Conservation (phyloP, 1,284 basidiomycete genomes). For the Macrocybe sp. region DNA sequence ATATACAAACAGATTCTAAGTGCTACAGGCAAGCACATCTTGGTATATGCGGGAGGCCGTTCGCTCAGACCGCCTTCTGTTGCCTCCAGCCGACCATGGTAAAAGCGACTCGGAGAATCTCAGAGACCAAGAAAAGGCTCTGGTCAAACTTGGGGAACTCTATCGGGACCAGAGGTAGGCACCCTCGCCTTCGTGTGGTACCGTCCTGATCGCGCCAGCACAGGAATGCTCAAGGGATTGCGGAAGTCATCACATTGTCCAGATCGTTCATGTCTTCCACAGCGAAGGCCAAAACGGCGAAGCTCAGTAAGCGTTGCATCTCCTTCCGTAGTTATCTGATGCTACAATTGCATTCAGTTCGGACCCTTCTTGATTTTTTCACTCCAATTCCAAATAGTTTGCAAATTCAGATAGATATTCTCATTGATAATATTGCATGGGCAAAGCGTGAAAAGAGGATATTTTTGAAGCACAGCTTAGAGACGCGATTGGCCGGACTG, state of each 20-base stretch:
- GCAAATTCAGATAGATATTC: slow-evolving; percentile 79
- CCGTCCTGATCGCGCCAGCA: background rate
- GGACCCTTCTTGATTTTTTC: slow-evolving; percentile 91
- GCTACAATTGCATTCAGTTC: slow-evolving; percentile 48
- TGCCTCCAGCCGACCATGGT: slow-evolving; percentile 23
- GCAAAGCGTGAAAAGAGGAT: slow-evolving; percentile 90
- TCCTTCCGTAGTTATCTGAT: background rate
- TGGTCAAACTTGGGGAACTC: slow-evolving; percentile 84
- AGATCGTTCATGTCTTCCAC: slow-evolving; percentile 91
- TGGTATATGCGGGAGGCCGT: background rate
- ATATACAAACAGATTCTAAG: slow-evolving; percentile 68
- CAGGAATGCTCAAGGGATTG: slow-evolving; percentile 83
- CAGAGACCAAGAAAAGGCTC: slow-evolving; percentile 81
- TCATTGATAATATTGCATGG: slow-evolving; percentile 92
- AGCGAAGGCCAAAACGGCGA: slow-evolving; percentile 98
- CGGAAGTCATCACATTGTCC: slow-evolving; percentile 84
- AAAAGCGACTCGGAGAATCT: slow-evolving; percentile 50
- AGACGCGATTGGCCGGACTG: slow-evolving; percentile 86
- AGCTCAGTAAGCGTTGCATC: slow-evolving; percentile 64
- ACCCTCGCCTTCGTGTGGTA: slow-evolving; percentile 7
- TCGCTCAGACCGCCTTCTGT: slow-evolving; percentile 3
- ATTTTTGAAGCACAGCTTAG: slow-evolving; percentile 92
- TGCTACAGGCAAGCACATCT: slow-evolving; percentile 14
- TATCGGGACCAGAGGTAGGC: slow-evolving; percentile 82
- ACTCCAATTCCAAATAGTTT: slow-evolving; percentile 71